Conservation (phyloP, 305 asterid species). For the Salvia sclarea region DNA sequence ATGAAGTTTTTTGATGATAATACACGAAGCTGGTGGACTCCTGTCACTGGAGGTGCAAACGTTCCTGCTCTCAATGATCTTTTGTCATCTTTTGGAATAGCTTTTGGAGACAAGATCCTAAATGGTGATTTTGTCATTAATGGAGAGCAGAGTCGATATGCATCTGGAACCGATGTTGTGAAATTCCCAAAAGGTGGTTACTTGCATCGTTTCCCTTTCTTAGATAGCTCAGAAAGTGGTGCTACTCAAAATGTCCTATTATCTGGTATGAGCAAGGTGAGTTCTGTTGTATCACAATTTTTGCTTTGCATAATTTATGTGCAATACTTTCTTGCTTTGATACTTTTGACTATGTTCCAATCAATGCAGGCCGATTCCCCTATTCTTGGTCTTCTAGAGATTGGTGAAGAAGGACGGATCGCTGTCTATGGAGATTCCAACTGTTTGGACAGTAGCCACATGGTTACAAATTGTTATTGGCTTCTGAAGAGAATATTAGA, state of each 20-base stretch:
- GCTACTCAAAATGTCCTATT: constrained; percentile 84
- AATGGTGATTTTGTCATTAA: constrained; percentile 92
- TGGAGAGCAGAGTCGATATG: constrained; percentile 93
- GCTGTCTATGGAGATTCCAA: constrained; percentile 94
- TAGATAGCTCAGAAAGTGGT: constrained; percentile 97
- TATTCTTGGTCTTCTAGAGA: constrained; percentile 86
- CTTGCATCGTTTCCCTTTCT: constrained; percentile 90
- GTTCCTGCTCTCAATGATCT: constrained; percentile 96
- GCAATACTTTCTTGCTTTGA: constrained; percentile 1
- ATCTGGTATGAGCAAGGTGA: constrained; percentile 88
- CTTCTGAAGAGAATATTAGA: constrained; percentile 84
- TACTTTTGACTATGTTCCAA: constrained; percentile 29
- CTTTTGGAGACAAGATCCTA: constrained; percentile 94
- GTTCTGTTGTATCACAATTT: constrained; percentile 26
- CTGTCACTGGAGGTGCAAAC: constrained; percentile 95
- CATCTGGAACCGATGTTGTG: constrained; percentile 89
- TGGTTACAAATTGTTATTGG: constrained; percentile 97
- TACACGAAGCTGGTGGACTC: constrained; percentile 99
- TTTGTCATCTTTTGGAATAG: constrained; percentile 88
- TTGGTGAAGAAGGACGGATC: constrained; percentile 66
- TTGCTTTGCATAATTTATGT: neutral
- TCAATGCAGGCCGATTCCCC: constrained; percentile 82
- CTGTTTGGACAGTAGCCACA: constrained; percentile 98
- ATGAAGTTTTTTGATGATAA: constrained; percentile 98
- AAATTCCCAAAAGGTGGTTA: constrained; percentile 94